These are phyloP conservation scores for Cercospora sp. DNA, from an alignment of 2,329 filamentous ascomycete genomes.

Conservation along the genomic window DNA sequence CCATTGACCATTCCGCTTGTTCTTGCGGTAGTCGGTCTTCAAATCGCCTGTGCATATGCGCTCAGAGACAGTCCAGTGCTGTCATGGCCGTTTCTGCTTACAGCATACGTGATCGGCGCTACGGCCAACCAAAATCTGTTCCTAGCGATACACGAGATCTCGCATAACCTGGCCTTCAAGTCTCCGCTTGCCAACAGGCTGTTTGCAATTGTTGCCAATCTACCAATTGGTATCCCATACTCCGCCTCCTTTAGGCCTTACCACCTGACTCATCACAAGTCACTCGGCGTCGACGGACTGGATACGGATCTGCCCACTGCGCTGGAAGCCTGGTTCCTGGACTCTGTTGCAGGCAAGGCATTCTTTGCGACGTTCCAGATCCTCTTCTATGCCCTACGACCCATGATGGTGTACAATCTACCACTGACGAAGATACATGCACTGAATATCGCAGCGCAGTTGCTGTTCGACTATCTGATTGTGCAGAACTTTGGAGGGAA, in stretches of 20 bases:
- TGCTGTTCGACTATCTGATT: conserved; percentile 73
- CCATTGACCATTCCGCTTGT: conserved; percentile 95
- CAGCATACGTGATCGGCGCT: conserved; percentile 87
- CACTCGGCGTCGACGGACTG: conserved; percentile 90
- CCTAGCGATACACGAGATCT: conserved; percentile 97
- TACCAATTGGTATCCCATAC: conserved; percentile 94
- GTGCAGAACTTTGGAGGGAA: conserved; percentile 61
- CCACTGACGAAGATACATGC: conserved; percentile 83
- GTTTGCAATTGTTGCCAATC: conserved; percentile 88
- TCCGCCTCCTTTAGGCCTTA: conserved; percentile 96
- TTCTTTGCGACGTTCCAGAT: conserved; percentile 99
- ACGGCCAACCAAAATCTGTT: conserved; percentile 99
- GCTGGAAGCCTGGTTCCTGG: conserved; percentile 86
- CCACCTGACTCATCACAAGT: conserved; percentile 98
- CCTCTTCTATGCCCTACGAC: conserved; percentile 94
- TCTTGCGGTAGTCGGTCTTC: conserved; percentile 75
- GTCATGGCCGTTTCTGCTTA: conserved; percentile 80
- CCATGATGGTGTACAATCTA: conserved; percentile 89
- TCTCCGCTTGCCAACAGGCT: conserved; percentile 77
- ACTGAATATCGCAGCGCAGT: conserved; percentile 76
- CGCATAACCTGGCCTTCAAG: conserved; percentile 92
- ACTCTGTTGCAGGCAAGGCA: conserved; percentile 92
- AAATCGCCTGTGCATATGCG: conserved; percentile 74
- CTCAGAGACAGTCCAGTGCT: conserved; percentile 77
- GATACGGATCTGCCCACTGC: conserved; percentile 94